These are phyloP conservation scores for Gliomastix tumulicola DNA, from an alignment of 2,329 filamentous ascomycete genomes.

Conservation along the genomic window DNA sequence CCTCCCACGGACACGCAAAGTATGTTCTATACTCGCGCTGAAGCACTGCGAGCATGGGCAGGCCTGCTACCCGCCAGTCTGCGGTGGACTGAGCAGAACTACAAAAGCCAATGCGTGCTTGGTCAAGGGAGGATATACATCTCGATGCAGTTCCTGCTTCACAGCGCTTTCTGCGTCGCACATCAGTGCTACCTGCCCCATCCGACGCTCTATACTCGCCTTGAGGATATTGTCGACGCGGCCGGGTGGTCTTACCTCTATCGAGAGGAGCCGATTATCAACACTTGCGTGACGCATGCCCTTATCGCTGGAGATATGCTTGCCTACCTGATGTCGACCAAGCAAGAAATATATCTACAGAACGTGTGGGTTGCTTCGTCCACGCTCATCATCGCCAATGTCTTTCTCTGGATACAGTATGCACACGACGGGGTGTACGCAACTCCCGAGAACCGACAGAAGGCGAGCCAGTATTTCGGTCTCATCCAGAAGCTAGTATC, in stretches of 20 bases:
- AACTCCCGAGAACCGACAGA: background rate
- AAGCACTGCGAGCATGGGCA: slow-evolving; percentile 6
- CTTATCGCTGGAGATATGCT: slow-evolving; percentile 11
- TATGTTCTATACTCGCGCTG: slow-evolving; percentile 1
- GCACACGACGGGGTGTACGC: slow-evolving; percentile 7
- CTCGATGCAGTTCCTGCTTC: slow-evolving; percentile 13
- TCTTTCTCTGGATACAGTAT: slow-evolving; percentile 11
- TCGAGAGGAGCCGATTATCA: slow-evolving; percentile 8
- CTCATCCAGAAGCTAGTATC: slow-evolving; percentile 6
- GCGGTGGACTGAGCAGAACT: slow-evolving; percentile 8
- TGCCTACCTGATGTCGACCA: slow-evolving; percentile 2
- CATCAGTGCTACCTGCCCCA: slow-evolving; percentile 16
- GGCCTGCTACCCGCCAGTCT: slow-evolving; percentile 7
- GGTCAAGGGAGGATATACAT: slow-evolving; percentile 10
- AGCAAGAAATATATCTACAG: slow-evolving; percentile 1
- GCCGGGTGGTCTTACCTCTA: slow-evolving; percentile 13
- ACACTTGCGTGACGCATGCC: slow-evolving; percentile 11
- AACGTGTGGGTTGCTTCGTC: slow-evolving; percentile 12
- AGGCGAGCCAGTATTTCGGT: slow-evolving; percentile 5
- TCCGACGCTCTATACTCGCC: slow-evolving; percentile 7
- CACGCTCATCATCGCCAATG: slow-evolving; percentile 9
- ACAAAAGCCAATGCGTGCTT: slow-evolving; percentile 6
- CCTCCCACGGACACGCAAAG: slow-evolving; percentile 7
- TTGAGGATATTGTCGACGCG: slow-evolving; percentile 11
- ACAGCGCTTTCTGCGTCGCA: slow-evolving; percentile 11